phyloP scores from a whole-genome alignment of 148 eudicot species.

The Dysphania ambrosioides region DNA sequence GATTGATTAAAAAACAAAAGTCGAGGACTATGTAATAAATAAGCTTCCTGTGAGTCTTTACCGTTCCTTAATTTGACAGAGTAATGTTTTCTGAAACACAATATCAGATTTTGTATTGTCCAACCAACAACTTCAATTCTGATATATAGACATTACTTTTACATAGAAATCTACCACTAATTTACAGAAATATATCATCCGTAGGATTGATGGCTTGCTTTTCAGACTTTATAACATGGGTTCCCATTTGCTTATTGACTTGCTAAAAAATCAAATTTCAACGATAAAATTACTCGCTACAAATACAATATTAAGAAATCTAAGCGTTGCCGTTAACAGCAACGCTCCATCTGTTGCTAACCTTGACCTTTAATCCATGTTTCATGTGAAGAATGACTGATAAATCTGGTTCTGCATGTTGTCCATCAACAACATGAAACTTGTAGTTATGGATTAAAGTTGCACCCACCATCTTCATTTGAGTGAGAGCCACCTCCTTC shows the following conservation, averaged over 20 bases:
- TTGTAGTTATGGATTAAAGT: constrained; percentile 45
- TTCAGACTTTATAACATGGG: not conserved
- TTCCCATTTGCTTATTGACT: not conserved
- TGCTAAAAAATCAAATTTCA: too few relatives aligned
- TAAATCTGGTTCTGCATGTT: constrained; percentile 39
- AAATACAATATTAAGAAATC: not conserved
- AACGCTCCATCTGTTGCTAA: constrained; percentile 36
- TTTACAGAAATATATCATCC: not conserved
- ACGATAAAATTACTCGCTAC: not conserved
- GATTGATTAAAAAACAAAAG: not conserved
- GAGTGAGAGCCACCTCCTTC: constrained; percentile 43
- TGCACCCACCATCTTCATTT: constrained; percentile 48
- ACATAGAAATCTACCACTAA: not conserved
- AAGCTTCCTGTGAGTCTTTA: too few relatives aligned
- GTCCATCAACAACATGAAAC: constrained; percentile 34
- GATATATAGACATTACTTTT: not conserved
- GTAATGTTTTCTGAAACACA: too few relatives aligned
- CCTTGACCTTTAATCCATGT: constrained; percentile 53
- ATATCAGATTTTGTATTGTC: too few relatives aligned
- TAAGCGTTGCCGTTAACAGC: not conserved
- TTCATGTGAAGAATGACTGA: constrained; percentile 59
- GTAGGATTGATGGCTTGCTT: not conserved
- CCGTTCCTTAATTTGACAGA: too few relatives aligned
- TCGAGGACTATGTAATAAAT: not conserved
- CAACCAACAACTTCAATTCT: not conserved